Conservation (phyloP, 1,139 yeast species). For the Yamadazyma buinensis region DNA sequence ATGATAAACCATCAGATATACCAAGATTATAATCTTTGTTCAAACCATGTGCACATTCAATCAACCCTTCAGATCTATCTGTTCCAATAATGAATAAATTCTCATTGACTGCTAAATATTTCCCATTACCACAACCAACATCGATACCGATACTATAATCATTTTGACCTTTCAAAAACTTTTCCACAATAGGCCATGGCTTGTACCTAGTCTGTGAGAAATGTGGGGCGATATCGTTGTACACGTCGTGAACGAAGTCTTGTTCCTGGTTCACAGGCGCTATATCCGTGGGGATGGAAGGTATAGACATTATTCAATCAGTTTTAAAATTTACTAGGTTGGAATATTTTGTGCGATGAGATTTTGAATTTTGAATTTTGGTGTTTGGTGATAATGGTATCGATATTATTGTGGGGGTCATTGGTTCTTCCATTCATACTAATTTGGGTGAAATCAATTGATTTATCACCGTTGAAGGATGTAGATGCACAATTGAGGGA, state of each 20-base stretch:
- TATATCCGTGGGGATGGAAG: constrained; percentile 27
- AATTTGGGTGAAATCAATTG: too few species aligned
- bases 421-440: too few species aligned
- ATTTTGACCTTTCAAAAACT: constrained; percentile 44
- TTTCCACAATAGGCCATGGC: constrained; percentile 96
- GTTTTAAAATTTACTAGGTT: too few species aligned
- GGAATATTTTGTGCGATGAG: constrained; percentile 5
- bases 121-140: constrained; percentile 97
- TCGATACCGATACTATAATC: constrained; percentile 51
- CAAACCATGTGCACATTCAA: constrained; percentile 59
- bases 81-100: constrained; percentile 72
- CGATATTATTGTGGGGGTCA: too few species aligned
- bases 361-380: too few species aligned
- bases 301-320: constrained; percentile 31
- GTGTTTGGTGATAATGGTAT: too few species aligned
- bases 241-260: constrained; percentile 80
- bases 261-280: constrained; percentile 64
- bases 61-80: constrained; percentile 77
- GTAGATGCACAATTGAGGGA: not conserved
- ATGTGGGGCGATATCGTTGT: constrained; percentile 87
- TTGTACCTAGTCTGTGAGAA: constrained; percentile 91
- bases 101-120: constrained; percentile 71
- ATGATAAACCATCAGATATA: constrained; percentile 70
- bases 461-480: too few species aligned
- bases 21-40: constrained; percentile 40